Base-by-base conservation (phyloP, 106 monocot genomes). In the Dendrobium huoshanense region DNA sequence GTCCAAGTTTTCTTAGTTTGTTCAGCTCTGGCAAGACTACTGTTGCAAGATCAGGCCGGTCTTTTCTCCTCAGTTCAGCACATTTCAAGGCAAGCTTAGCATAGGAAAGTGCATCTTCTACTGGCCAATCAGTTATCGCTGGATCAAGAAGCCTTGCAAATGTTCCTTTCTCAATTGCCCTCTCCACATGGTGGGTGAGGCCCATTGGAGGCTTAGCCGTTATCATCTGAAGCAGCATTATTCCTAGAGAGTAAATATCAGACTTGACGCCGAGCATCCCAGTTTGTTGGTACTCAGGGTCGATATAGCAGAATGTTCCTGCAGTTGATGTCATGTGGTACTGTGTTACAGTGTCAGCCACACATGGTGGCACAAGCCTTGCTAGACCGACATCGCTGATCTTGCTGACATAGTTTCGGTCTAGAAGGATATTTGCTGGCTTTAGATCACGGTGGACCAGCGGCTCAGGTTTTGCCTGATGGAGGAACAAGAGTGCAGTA, bases 261-360 rank as follows among this genome's bases (percentile, higher is more conserved):
- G 95, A 96, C 75, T 93, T 96, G 42, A 83, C 84, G 3, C 93
- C 91, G 2, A 93, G 87, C 95, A 96, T 93, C 2, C 95, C 95
- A 0, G 95, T 96, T 77, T 96, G 95, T 81, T 96, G 95, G 77
- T 96, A 96, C 82, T 96, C 95, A 0, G 95, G 93, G 49, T 96
- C 95, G 18, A 96, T 96, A 79, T 96, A 96, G 77, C 95, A 96
- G 80, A 96, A 93, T 4, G 95, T 93, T 0, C 95, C 95, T 0
- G 95, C 95, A 1, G 91, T 85, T 2, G 95, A 91, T 0, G 95
- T 96, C 89, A 96, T 91, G 20, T 85, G 65, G 85, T 96, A 96
- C 47, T 89, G 91, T 0, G 95, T 96, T 4, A 89, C 95, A 2
- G 33, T 85, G 81, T 91, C 80, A 17, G 89, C 91, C 9, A 91